These are phyloP conservation scores for Millerozyma miso DNA, from an alignment of 805 yeast genomes.

Conservation along the genomic window DNA sequence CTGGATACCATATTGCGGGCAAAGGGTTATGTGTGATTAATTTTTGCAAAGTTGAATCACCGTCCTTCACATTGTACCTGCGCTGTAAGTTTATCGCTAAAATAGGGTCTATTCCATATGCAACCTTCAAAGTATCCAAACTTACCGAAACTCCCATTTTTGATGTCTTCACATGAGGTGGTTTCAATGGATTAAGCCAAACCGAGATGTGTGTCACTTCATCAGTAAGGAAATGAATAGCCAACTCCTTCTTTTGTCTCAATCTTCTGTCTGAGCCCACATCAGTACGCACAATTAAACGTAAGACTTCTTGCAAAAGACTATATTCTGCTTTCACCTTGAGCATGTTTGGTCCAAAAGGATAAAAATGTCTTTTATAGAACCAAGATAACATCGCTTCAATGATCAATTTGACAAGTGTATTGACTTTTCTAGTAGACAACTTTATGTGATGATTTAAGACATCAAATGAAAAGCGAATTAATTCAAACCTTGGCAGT, in stretches of 20 bases:
- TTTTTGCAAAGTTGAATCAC: conserved; percentile 35
- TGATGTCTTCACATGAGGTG: conserved; percentile 36
- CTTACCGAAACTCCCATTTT: conserved; percentile 16
- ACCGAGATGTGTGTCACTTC: conserved; percentile 70
- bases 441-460: conserved; percentile 52
- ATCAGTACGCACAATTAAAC: conserved; percentile 16
- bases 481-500: conserved; percentile 65
- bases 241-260: conserved; percentile 49
- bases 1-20: conserved; percentile 50
- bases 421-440: conserved; percentile 40
- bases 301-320: conserved; percentile 51
- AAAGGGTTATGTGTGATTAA: conserved; percentile 57
- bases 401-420: conserved; percentile 50
- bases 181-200: conserved; percentile 68
- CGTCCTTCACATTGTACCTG: conserved; percentile 47
- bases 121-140: conserved; percentile 45
- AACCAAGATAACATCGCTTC: conserved; percentile 82
- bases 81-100: conserved; percentile 68
- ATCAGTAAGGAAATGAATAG: conserved; percentile 63
- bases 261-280: conserved; percentile 22
- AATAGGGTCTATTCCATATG: conserved; percentile 64
- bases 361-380: conserved; percentile 55
- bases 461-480: conserved; percentile 63
- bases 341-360: conserved; percentile 79
- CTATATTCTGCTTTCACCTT: conserved; percentile 66